Conservation (phyloP, 345 rosid species). For the Microcos paniculata region DNA sequence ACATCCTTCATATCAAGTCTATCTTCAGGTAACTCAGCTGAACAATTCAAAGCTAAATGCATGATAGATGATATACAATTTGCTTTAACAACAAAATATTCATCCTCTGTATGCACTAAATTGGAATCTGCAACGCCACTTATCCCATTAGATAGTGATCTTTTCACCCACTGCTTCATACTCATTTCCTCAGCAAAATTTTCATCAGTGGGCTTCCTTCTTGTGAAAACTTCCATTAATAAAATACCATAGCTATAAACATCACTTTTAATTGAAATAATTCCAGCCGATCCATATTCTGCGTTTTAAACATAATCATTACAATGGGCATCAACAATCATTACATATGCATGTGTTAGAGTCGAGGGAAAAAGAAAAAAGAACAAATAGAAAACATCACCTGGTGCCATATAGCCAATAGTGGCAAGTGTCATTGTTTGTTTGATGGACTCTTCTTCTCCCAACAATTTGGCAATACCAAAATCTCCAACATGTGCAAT, state of each 20-base stretch:
- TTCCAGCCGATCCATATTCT: not conserved
- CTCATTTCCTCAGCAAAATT: no score
- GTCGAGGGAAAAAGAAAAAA: not conserved
- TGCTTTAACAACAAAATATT: not conserved
- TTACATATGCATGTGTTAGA: not conserved
- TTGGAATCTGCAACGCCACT: not conserved
- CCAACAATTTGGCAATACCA: no score
- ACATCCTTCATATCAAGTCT: conserved; percentile 15
- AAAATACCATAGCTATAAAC: not conserved
- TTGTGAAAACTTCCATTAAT: no score
- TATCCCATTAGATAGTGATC: not conserved
- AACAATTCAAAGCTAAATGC: conserved; percentile 6
- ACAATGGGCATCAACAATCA: no score
- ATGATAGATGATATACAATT: conserved; percentile 13
- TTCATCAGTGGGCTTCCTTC: no score
- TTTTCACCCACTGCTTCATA: no score
- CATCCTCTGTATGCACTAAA: not conserved
- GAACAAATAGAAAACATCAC: no score
- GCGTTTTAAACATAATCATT: no score
- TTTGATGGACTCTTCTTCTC: no score
- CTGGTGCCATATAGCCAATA: no score
- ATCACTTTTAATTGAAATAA: not conserved
- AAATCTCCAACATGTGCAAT: no score
- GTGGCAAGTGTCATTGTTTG: no score
- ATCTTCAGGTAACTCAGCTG: not conserved